Evolutionary conservation across 2,329 filamentous ascomycete species (phyloP).

Genomic region (Dactylellina sp.): DNA sequence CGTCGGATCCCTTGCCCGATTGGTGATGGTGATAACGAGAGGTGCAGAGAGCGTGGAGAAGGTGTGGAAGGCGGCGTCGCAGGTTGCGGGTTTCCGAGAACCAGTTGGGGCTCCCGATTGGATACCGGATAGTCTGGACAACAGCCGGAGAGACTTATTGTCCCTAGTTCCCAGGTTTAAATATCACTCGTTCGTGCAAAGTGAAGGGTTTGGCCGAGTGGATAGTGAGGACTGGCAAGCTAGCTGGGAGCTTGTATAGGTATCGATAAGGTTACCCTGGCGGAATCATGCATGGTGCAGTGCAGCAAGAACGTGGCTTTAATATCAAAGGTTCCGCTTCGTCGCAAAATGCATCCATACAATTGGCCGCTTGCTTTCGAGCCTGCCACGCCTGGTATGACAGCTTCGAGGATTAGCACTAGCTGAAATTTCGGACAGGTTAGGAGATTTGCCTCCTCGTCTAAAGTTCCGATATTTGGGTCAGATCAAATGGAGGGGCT

Average conservation of each 20-base stretch:
- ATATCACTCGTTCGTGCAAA: not conserved
- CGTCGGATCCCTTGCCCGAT: conserved; percentile 53
- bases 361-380: conserved; percentile 42
- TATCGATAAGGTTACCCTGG: conserved; percentile 53
- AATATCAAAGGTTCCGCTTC: conserved; percentile 33
- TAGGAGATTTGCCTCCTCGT: conserved; percentile 46
- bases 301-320: conserved; percentile 56
- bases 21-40: conserved; percentile 51
- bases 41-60: conserved; percentile 36
- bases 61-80: conserved; percentile 31
- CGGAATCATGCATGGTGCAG: conserved; percentile 41
- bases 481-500: conserved; percentile 42
- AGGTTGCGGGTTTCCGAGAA: conserved; percentile 47
- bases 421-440: conserved; percentile 32
- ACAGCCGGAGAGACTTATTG: conserved; percentile 10
- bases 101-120: conserved; percentile 48
- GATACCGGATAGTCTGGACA: conserved; percentile 28
- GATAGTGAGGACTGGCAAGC: conserved; percentile 9
- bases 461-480: conserved; percentile 53
- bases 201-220: conserved; percentile 39
- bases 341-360: conserved; percentile 22
- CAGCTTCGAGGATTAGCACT: conserved; percentile 29
- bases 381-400: conserved; percentile 29
- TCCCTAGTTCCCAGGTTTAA: conserved; percentile 21
- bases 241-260: conserved; percentile 10